A percentile compares a stretch with the other conserved stretches of the same genome.
These are phyloP conservation scores for Symbiodinium pilosum DNA, from an alignment of 73 alveolate species.

Conservation along the genomic window DNA sequence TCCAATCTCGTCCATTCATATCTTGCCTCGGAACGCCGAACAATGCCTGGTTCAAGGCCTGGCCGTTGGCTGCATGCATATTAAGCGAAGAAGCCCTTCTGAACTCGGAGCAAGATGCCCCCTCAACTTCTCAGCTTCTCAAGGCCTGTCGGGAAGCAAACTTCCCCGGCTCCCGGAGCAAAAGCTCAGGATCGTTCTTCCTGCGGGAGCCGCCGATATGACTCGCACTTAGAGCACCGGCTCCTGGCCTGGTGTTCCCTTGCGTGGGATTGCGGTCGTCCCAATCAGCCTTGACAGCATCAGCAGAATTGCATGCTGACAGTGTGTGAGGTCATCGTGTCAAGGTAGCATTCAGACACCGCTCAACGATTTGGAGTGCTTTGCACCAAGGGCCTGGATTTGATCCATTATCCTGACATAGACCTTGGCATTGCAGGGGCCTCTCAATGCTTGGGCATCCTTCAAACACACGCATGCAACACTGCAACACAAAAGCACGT, in stretches of 20 bases:
- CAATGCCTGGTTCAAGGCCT: constrained; percentile 6
- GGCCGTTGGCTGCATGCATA: not conserved
- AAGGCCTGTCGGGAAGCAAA: not conserved
- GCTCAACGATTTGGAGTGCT: too few species aligned
- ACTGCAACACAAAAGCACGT: too few species aligned
- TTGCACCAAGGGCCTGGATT: not conserved
- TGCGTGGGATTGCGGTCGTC: too few species aligned
- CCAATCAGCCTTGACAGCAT: not conserved
- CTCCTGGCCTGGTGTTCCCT: too few species aligned
- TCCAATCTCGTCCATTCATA: not conserved
- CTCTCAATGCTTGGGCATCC: too few species aligned
- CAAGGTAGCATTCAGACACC: too few species aligned
- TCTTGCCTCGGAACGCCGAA: not conserved
- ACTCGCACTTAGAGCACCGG: too few species aligned
- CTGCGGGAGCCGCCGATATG: not conserved
- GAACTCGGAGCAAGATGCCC: not conserved
- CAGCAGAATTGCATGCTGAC: too few species aligned
- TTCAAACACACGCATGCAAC: too few species aligned
- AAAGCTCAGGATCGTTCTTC: not conserved
- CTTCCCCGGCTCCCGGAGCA: not conserved
- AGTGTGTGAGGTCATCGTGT: too few species aligned
- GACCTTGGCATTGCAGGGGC: not conserved
- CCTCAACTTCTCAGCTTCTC: too few species aligned
- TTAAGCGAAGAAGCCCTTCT: not conserved
- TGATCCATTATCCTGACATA: not conserved